Base-by-base conservation (phyloP, 345 rosid genomes). In the Linum usitatissimum region DNA sequence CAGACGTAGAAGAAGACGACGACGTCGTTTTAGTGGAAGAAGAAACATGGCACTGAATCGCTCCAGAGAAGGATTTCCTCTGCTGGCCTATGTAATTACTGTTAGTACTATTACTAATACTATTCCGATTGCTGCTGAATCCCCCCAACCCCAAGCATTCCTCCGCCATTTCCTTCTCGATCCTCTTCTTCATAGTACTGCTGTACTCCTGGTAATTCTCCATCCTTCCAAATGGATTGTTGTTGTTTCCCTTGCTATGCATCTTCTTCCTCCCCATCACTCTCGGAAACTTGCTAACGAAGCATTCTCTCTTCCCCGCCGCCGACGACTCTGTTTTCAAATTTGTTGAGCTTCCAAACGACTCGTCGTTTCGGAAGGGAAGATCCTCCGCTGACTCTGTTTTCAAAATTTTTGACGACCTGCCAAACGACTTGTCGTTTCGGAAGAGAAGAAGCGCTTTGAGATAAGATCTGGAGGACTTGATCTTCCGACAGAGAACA, bases 51-150 rank as follows among this genome's bases (percentile, higher is more conserved):
- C 84, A 63, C 36, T 80, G 91, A 64, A 90, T 80, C 18, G 77
- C 94, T 9, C 91, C 94, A 13, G 99, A 87, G 73, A 86, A 93
- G 0, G 97, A 90, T 76, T 83, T 87, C 36, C 99, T 82, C 42
- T 86, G 93, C 54, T 62, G 64, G 53, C 64, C 57, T 18, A 34
- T 34, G 3, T 34, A 34, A 34, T 34, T 34, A 34, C 38, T 7
- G 8, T 7, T 34, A 3, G 38, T 34, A 34, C 38, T 34, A 7
- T 1, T 34, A 34, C 38, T 34, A 7, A 34, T 34, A 7, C 38
- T 34, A 34, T 34, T 34, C 38, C 38, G 38, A 7, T 34, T 34
- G 38, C 38, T 34, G 38, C 38, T 34, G 38, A 34, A 34, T 34
- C 38, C 65, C 65, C 38, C 8, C 6, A 34, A 34, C 8, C 38